These are phyloP conservation scores for Purpureocillium lavendulum DNA, from an alignment of 2,329 filamentous ascomycete species.

Conservation along the genomic window DNA sequence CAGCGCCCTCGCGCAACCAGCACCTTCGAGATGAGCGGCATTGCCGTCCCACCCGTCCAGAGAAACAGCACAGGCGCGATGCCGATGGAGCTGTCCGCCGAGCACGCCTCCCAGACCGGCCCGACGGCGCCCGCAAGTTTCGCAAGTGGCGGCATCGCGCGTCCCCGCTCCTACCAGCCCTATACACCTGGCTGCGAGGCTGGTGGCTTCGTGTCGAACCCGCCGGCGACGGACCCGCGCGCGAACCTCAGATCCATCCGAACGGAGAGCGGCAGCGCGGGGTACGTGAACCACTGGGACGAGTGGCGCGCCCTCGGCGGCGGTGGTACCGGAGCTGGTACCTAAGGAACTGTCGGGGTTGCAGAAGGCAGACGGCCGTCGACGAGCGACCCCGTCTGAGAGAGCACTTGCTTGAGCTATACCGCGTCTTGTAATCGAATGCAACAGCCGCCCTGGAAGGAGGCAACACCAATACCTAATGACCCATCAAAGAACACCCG, in stretches of 20 bases:
- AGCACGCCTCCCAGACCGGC: slow-evolving; percentile 7
- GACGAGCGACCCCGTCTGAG: too few species aligned
- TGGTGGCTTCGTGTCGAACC: slow-evolving; percentile 7
- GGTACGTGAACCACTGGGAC: slow-evolving; percentile 29
- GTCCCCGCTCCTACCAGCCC: neutral
- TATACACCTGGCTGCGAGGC: slow-evolving; percentile 3
- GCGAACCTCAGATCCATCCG: slow-evolving; percentile 24
- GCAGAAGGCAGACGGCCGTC: neutral
- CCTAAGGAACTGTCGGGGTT: neutral
- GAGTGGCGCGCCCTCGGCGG: slow-evolving; percentile 13
- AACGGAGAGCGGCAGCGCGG: slow-evolving; percentile 17
- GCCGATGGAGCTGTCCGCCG: slow-evolving; percentile 20
- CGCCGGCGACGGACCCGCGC: slow-evolving; percentile 17
- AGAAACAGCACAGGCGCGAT: too few species aligned
- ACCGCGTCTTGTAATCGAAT: neutral
- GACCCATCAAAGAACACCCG: too few species aligned
- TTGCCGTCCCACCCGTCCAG: slow-evolving; percentile 15
- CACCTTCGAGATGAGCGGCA: slow-evolving; percentile 30
- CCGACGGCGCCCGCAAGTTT: too few species aligned
- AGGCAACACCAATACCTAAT: too few species aligned
- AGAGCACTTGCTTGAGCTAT: neutral
- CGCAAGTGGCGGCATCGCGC: neutral
- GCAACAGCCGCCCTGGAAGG: too few species aligned
- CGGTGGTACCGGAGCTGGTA: neutral
- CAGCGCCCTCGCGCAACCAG: slow-evolving; percentile 15